Percentiles rank a stretch among this genome's conserved stretches.
Conservation (phyloP, 2,329 filamentous ascomycete species). For the Colletotrichum cordylinicola region DNA sequence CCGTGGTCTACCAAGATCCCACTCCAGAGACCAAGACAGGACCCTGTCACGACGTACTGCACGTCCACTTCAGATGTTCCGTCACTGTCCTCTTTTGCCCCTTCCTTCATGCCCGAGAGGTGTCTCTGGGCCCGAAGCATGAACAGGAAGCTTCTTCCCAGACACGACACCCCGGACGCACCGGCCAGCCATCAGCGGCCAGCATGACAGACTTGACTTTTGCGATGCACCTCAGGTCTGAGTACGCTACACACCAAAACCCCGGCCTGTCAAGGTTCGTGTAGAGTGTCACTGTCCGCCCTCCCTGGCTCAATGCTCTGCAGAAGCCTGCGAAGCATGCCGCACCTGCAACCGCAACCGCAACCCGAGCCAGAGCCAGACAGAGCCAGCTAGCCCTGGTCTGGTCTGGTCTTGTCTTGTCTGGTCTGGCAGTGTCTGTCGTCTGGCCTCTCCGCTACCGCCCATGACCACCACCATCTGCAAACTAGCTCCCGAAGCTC, state of each 20-base stretch:
- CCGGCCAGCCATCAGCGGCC: background rate
- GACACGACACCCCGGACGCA: constrained; percentile 13
- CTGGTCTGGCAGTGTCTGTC: background rate
- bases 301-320: background rate
- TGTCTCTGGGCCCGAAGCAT: constrained; percentile 14
- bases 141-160: constrained; percentile 14
- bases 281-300: background rate
- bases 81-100: background rate
- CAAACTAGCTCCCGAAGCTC: background rate
- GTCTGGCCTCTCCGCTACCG: background rate
- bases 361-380: no score
- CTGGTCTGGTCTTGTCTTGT: background rate
- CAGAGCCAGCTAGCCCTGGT: background rate
- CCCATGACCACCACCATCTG: background rate
- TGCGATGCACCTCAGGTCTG: constrained; percentile 7
- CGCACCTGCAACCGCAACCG: no score
- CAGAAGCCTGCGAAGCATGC: background rate
- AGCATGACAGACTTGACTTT: constrained; percentile 16
- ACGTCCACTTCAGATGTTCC: constrained; percentile 9
- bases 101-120: constrained; percentile 7
- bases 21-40: background rate
- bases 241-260: background rate
- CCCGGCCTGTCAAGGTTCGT: background rate
- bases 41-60: background rate
- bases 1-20: background rate